Base-by-base conservation (phyloP, 805 yeast genomes). In the Candida wancherniae region DNA sequence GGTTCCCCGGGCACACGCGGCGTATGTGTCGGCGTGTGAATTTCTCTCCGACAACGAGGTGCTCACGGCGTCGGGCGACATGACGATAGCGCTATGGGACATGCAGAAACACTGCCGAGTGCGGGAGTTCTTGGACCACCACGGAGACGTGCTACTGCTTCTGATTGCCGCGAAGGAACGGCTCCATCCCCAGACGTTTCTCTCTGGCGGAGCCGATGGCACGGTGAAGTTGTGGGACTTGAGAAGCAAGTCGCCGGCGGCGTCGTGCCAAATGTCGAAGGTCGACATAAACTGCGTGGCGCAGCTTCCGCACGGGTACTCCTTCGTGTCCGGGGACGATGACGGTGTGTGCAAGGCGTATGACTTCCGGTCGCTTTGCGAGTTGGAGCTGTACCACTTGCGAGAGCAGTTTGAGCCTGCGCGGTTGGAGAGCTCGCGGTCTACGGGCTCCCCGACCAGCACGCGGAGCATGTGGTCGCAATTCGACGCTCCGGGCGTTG, bases 61-160 rank as follows among this genome's bases (percentile, higher is more conserved):
- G 0, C 48, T 86, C 11, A 83, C 94, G 0, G 71, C 80, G 1
- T 78, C 88, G 23, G 95, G 95, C 3, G 97, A 87, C 53, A 73
- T 79, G 78, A 75, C 90, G 1, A 73, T 85, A 47, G 69, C 72
- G 1, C 52, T 79, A 31, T 88, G 96, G 96, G 95, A 88, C 54
- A 66, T 85, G 15, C 63, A 69, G 7, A 74, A 73, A 42, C 80
- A 84, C 1, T 62, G 60, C 13, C 65, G 69, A 40, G 57, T 65
- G 1, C 61, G 75, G 15, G 77, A 72, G 22, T 82, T 68, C 51
- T 54, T 70, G 10, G 86, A 80, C 33, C 90, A 82, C 56, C 52
- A 78, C 21, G 86, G 87, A 5, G 94, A 84, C 53, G 81, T 84
- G 12, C 54, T 83, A 22, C 62, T 74, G 24, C 37, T 82, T 30